Conservation (phyloP, 2,329 filamentous ascomycete species). For the Fusarium sp. region DNA sequence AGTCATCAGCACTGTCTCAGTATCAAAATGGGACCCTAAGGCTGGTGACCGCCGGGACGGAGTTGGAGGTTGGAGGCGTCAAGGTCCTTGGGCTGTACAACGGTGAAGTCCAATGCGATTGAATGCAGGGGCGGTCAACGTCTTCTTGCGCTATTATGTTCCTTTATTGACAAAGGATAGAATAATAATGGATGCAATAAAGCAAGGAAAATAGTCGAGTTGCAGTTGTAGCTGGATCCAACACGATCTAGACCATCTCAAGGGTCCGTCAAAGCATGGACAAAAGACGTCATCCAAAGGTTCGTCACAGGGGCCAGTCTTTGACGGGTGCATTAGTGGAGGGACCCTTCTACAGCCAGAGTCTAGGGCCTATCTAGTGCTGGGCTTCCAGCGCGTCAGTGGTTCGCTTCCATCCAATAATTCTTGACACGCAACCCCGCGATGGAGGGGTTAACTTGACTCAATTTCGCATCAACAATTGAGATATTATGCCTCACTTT, state of each 20-base stretch:
- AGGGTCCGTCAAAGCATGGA: conserved; percentile 4
- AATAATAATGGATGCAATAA: conserved; percentile 7
- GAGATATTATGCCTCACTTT: conserved; percentile 33
- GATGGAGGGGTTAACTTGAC: conserved; percentile 38
- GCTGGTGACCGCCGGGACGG: conserved; percentile 8
- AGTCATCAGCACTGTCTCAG: conserved; percentile 41
- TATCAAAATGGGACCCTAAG: conserved; percentile 6
- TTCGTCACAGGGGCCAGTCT: conserved; percentile 21
- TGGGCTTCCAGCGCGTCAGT: conserved; percentile 1
- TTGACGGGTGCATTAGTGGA: conserved; percentile 27
- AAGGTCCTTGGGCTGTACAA: conserved; percentile 21
- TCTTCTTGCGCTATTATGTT: background rate
- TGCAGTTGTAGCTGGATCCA: conserved; percentile 15
- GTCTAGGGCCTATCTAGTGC: background rate
- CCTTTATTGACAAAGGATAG: background rate
- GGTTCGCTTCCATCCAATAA: conserved; percentile 21
- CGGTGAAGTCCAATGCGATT: background rate
- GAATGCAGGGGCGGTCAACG: conserved; percentile 22
- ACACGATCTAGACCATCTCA: conserved; percentile 36
- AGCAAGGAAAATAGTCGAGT: conserved; percentile 31
- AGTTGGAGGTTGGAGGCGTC: conserved; percentile 18
- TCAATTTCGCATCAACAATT: conserved; percentile 18
- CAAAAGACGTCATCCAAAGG: conserved; percentile 38
- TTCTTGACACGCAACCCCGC: conserved; percentile 30
- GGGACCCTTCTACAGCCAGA: conserved; percentile 18